Conservation (phyloP, 768 basidiomycete species). For the Podaxis mareebaensis region DNA sequence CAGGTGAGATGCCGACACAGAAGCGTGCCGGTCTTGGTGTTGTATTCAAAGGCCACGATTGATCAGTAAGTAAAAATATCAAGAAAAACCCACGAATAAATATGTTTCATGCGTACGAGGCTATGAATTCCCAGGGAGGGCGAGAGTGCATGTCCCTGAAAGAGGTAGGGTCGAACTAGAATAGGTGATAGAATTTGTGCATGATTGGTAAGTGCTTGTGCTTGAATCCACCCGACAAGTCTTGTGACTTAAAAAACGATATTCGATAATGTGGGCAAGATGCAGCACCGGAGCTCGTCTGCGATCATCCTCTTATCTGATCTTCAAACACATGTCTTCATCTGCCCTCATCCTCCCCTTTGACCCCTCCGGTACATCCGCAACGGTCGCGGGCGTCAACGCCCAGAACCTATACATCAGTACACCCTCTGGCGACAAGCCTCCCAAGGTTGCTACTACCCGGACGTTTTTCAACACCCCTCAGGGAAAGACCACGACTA, state of each 20-base stretch:
- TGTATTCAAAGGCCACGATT: too few species aligned
- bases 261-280: slow-evolving; percentile 24
- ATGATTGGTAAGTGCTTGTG: slow-evolving; percentile 2
- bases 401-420: slow-evolving; percentile 52
- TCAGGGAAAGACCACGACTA: slow-evolving; percentile 44
- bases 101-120: too few species aligned
- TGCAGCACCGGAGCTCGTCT: slow-evolving; percentile 24
- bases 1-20: too few species aligned
- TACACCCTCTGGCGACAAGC: slow-evolving; percentile 50
- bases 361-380: slow-evolving; percentile 43
- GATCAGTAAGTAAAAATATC: too few species aligned
- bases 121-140: not conserved
- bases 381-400: slow-evolving; percentile 39
- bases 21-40: too few species aligned
- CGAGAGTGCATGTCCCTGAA: not conserved
- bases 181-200: too few species aligned
- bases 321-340: slow-evolving; percentile 46
- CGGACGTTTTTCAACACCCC: slow-evolving; percentile 65
- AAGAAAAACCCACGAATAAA: too few species aligned
- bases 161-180: too few species aligned
- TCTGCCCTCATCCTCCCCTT: slow-evolving; percentile 59
- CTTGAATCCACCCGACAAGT: not conserved
- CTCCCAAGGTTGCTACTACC: slow-evolving; percentile 61
- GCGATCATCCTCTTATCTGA: slow-evolving; percentile 23
- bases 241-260: slow-evolving; percentile 8